Evolutionary conservation across 305 asterid species (phyloP).

Genomic region (Ajuga reptans): DNA sequence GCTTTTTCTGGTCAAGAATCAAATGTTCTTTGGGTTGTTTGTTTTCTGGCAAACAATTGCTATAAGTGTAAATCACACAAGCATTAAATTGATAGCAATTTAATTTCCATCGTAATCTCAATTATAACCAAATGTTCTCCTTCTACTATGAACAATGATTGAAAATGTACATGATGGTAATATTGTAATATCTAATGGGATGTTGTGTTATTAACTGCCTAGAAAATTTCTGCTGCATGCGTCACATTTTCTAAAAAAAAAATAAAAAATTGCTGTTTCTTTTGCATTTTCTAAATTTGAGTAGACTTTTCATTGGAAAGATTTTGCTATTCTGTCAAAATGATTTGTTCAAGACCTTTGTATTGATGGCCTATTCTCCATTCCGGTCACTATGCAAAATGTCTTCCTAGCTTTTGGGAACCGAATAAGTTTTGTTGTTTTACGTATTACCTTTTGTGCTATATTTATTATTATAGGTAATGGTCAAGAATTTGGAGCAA

Average conservation of each 20-base stretch:
- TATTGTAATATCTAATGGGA: background rate
- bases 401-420: background rate
- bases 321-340: background rate
- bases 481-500: constrained; percentile 79
- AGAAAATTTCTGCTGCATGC: background rate
- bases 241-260: background rate
- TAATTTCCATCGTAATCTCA: background rate
- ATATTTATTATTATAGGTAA: constrained; percentile 39
- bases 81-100: background rate
- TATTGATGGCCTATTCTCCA: constrained; percentile 13
- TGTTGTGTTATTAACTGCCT: background rate
- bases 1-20: background rate
- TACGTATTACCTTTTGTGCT: background rate
- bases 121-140: background rate
- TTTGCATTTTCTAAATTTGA: background rate
- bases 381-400: constrained; percentile 1
- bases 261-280: background rate
- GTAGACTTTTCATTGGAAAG: background rate
- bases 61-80: background rate
- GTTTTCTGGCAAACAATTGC: background rate
- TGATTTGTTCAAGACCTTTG: background rate
- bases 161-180: background rate
- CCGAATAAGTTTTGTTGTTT: background rate
- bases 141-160: background rate
- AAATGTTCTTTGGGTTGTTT: background rate